Conservation (phyloP, 345 rosid species). For the Corymbia maculata region DNA sequence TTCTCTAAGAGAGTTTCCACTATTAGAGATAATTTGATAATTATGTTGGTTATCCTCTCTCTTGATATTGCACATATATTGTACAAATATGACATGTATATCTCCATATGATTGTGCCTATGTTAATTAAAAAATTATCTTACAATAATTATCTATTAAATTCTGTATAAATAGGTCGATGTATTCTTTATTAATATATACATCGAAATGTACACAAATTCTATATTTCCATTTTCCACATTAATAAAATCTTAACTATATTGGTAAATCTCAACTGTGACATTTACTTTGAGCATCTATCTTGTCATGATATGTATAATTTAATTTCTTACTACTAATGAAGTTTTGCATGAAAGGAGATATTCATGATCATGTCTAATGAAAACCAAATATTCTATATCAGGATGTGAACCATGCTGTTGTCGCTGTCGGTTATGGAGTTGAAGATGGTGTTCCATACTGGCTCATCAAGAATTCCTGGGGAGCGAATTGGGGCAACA, state of each 20-base stretch:
- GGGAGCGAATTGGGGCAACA: conserved; percentile 74
- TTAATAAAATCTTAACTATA: background rate
- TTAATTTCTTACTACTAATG: background rate
- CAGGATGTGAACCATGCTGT: conserved; percentile 99
- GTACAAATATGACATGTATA: background rate
- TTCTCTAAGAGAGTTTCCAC: background rate
- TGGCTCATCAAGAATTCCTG: conserved; percentile 97
- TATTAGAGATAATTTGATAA: too few relatives aligned
- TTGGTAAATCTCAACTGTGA: background rate
- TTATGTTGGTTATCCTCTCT: background rate
- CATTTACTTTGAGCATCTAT: background rate
- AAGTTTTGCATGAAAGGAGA: background rate
- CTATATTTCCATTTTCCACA: background rate
- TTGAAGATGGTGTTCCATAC: conserved; percentile 65
- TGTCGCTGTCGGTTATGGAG: conserved; percentile 87
- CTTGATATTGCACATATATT: background rate
- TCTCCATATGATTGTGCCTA: background rate
- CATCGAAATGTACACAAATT: too few relatives aligned
- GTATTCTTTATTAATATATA: too few relatives aligned
- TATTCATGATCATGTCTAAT: background rate
- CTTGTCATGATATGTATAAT: background rate
- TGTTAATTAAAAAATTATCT: too few relatives aligned
- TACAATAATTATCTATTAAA: background rate
- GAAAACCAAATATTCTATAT: background rate
- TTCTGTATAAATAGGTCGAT: too few relatives aligned